These are phyloP conservation scores for Candida dendrica DNA, from an alignment of 805 yeast genomes.

Conservation along the genomic window DNA sequence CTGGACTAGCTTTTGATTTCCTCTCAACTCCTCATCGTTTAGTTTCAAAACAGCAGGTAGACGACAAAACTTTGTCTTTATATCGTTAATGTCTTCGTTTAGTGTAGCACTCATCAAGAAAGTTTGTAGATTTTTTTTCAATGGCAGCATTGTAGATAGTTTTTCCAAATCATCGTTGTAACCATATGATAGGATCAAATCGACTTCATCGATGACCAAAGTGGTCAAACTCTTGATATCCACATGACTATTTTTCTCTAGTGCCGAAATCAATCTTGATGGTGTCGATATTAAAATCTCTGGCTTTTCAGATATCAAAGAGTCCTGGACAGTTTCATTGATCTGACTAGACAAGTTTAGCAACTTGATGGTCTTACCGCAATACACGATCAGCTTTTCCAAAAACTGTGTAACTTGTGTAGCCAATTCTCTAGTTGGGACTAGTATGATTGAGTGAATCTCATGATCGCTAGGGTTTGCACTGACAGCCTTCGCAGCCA, in stretches of 20 bases:
- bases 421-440: constrained; percentile 90
- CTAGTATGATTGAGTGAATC: constrained; percentile 51
- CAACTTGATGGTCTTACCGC: constrained; percentile 56
- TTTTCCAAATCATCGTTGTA: constrained; percentile 76
- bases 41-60: constrained; percentile 75
- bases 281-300: constrained; percentile 87
- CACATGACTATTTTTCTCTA: constrained; percentile 43
- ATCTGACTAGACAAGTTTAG: constrained; percentile 60
- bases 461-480: constrained; percentile 20
- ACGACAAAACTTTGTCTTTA: constrained; percentile 75
- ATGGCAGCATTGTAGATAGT: constrained; percentile 58
- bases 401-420: constrained; percentile 74
- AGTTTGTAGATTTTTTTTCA: constrained; percentile 72
- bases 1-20: constrained; percentile 61
- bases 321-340: constrained; percentile 62
- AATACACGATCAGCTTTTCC: constrained; percentile 59
- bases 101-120: constrained; percentile 96
- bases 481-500: constrained; percentile 35
- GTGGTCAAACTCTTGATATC: constrained; percentile 53
- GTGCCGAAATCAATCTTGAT: constrained; percentile 52
- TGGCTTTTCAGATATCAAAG: constrained; percentile 68
- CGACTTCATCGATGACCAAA: constrained; percentile 92
- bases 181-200: constrained; percentile 83
- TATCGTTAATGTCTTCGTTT: constrained; percentile 72
- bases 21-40: constrained; percentile 56